These are phyloP conservation scores for Cichorium intybus DNA, from an alignment of 140 eudicot genomes.

Conservation along the genomic window DNA sequence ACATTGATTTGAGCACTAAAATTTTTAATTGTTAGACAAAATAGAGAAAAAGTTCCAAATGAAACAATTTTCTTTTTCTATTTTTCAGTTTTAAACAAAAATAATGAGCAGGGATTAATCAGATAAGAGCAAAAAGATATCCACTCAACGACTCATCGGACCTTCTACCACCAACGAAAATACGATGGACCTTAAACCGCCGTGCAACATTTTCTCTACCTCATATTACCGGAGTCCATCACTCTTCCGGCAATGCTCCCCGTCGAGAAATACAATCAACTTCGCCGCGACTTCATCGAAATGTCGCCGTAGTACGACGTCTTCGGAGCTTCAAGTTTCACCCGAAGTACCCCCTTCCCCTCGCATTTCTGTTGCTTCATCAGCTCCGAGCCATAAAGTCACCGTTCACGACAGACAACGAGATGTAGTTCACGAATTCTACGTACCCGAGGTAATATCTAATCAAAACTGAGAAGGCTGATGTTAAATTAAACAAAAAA, in stretches of 20 bases:
- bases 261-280: constrained; percentile 2
- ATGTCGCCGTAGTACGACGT: constrained; percentile 39
- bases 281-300: constrained; percentile 22
- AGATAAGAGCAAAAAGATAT: constrained; percentile 26
- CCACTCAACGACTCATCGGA: constrained; percentile 27
- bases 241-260: constrained; percentile 23
- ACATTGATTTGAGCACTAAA: too few species aligned
- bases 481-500: neutral
- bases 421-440: constrained; percentile 69
- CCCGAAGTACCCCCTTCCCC: constrained; percentile 18
- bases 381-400: constrained; percentile 76
- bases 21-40: neutral
- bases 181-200: constrained; percentile 57
- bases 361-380: constrained; percentile 34
- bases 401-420: constrained; percentile 87
- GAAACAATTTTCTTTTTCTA: neutral
- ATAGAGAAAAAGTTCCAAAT: neutral
- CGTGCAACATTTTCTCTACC: constrained; percentile 41
- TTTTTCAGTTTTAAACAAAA: neutral
- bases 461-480: neutral
- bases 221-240: constrained; percentile 38
- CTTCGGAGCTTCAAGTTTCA: constrained; percentile 54
- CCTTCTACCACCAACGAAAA: neutral
- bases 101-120: constrained; percentile 1
- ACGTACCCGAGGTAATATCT: constrained; percentile 77